These are phyloP conservation scores for Chrysanthemum makinoi DNA, from an alignment of 129 eudicot species.

Conservation along the genomic window DNA sequence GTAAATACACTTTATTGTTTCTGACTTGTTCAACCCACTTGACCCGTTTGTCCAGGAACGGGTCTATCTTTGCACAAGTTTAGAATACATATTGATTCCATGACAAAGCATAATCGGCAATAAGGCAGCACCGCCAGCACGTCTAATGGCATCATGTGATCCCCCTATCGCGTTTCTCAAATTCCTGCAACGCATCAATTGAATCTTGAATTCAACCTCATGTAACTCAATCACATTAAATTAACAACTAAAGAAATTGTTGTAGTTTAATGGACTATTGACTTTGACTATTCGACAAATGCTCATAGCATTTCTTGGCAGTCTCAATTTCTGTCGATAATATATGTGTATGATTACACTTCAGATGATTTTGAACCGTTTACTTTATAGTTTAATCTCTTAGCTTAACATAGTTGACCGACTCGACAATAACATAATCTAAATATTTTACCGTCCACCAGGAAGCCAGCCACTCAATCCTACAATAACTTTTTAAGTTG, in stretches of 20 bases:
- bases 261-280: neutral
- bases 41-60: neutral
- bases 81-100: slow-evolving; percentile 56
- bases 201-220: neutral
- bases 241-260: neutral
- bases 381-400: too few species aligned
- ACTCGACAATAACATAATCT: too few species aligned
- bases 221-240: neutral
- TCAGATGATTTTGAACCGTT: too few species aligned
- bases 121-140: slow-evolving; percentile 87
- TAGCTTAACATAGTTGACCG: too few species aligned
- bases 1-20: neutral
- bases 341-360: too few species aligned
- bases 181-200: slow-evolving; percentile 41
- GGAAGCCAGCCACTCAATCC: slow-evolving; percentile 99
- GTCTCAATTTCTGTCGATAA: too few species aligned
- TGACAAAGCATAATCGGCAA: slow-evolving; percentile 89
- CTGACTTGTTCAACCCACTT: neutral
- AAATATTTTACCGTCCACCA: slow-evolving; percentile 54
- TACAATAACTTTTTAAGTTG: slow-evolving; percentile 69
- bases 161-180: slow-evolving; percentile 69
- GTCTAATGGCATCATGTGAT: slow-evolving; percentile 77
- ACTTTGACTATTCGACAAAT: too few species aligned
- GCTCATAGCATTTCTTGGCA: too few species aligned
- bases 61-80: slow-evolving; percentile 2